Percentiles rank a stretch among this genome's conserved stretches.
Conservation (phyloP, 768 basidiomycete genomes). For the Mycena latifolia region DNA sequence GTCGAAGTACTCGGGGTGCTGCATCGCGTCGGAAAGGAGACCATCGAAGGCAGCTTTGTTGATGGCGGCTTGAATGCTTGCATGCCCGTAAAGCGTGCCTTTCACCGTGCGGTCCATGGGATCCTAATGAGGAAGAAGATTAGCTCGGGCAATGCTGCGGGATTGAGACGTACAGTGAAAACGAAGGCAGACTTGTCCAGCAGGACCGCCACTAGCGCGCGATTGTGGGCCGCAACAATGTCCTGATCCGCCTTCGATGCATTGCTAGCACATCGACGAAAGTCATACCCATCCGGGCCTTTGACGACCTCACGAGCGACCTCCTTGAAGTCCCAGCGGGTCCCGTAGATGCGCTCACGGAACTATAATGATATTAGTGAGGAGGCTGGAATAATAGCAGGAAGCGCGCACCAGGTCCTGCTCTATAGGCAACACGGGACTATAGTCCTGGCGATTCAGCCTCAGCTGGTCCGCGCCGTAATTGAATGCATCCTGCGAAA, state of each 20-base stretch:
- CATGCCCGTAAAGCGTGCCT: not conserved
- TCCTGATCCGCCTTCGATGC: constrained; percentile 14
- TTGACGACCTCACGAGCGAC: constrained; percentile 2
- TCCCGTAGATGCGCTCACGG: constrained; percentile 6
- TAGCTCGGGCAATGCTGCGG: not conserved
- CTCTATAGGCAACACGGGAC: not conserved
- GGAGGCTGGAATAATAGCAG: not conserved
- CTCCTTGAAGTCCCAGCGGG: constrained; percentile 4
- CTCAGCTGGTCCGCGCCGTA: not conserved
- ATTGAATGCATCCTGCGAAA: constrained; percentile 1
- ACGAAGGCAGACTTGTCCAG: constrained; percentile 7
- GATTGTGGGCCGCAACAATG: not conserved
- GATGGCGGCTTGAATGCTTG: not conserved
- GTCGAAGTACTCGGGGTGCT: constrained; percentile 17
- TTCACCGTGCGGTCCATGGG: constrained; percentile 3
- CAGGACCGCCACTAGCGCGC: not conserved
- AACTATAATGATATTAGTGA: not conserved
- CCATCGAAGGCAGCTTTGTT: not conserved
- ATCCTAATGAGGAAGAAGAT: not conserved
- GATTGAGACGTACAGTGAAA: not conserved
- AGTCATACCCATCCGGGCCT: constrained; percentile 8
- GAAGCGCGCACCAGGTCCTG: constrained; percentile 12
- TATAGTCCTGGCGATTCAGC: not conserved
- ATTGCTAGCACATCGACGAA: not conserved
- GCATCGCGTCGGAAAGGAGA: constrained; percentile 13